Evolutionary conservation across 257 asterid species (phyloP).

Genomic region (Handroanthus guayacan): DNA sequence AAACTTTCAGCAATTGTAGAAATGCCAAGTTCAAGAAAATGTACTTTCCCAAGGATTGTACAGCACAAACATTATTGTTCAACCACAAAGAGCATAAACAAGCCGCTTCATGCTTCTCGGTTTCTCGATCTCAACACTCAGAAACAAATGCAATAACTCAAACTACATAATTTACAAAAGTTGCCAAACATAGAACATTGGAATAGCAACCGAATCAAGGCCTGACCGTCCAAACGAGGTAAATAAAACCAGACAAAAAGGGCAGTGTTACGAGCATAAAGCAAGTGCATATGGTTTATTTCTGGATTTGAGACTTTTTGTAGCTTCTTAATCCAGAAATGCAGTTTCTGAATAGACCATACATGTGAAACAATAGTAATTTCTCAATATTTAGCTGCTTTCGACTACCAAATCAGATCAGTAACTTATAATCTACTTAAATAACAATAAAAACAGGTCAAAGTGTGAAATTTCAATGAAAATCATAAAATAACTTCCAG

Average conservation of each 20-base stretch:
- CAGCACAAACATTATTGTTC: conserved; percentile 30
- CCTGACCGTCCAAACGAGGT: background rate
- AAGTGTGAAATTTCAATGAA: background rate
- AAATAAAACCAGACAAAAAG: background rate
- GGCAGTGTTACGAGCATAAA: conserved; percentile 7
- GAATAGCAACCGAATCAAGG: background rate
- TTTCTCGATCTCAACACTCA: too few species aligned
- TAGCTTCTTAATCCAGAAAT: too few species aligned
- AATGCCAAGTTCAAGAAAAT: conserved; percentile 44
- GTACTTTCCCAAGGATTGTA: conserved; percentile 44
- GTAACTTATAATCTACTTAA: conserved; percentile 14
- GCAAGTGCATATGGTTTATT: conserved; percentile 13
- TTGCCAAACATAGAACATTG: background rate
- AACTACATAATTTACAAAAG: too few species aligned
- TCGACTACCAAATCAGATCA: conserved; percentile 17
- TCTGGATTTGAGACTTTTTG: background rate
- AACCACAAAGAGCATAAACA: conserved; percentile 17
- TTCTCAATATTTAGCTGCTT: conserved; percentile 26
- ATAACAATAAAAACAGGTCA: background rate
- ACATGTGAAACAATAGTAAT: background rate
- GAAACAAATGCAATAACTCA: too few species aligned
- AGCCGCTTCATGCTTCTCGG: too few species aligned
- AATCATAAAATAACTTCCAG: background rate
- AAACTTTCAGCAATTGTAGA: conserved; percentile 20
- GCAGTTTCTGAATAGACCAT: too few species aligned